Evolutionary conservation across 2,329 filamentous ascomycete genomes (phyloP).

Genomic region (Rhexocercosporidium sp.): DNA sequence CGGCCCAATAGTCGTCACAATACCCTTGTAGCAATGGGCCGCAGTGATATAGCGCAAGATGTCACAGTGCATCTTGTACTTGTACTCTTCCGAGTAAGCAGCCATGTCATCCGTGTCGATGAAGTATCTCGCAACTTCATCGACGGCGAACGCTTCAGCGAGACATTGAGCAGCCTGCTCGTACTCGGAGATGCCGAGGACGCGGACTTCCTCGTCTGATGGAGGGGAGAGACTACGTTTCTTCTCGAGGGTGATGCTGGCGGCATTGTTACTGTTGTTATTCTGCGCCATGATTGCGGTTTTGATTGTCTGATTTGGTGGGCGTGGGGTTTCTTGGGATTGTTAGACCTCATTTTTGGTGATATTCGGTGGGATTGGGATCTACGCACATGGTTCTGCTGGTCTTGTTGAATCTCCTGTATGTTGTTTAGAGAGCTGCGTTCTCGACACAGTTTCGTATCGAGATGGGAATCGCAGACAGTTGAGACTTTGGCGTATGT

Average conservation of each 20-base stretch:
- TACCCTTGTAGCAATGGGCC: conserved; percentile 74
- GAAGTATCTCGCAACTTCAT: conserved; percentile 77
- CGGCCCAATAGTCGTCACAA: conserved; percentile 75
- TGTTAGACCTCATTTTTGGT: conserved; percentile 15
- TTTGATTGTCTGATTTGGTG: conserved; percentile 11
- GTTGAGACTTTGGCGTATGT: conserved; percentile 57
- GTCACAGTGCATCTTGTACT: conserved; percentile 77
- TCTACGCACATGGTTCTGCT: conserved; percentile 39
- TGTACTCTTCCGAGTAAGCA: conserved; percentile 66
- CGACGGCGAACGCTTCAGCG: conserved; percentile 77
- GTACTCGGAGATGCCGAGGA: conserved; percentile 69
- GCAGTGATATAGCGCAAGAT: conserved; percentile 80
- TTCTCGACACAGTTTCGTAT: conserved; percentile 60
- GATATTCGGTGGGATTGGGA: not conserved
- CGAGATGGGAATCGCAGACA: conserved; percentile 60
- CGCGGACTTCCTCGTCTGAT: conserved; percentile 62
- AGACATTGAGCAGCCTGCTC: conserved; percentile 73
- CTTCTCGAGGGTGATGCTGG: conserved; percentile 37
- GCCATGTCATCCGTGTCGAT: conserved; percentile 72
- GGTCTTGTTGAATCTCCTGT: conserved; percentile 52
- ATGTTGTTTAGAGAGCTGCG: conserved; percentile 60
- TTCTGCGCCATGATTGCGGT: conserved; percentile 42
- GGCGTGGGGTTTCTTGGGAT: conserved; percentile 24
- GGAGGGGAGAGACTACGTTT: conserved; percentile 37
- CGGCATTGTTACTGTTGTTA: conserved; percentile 44